These are phyloP conservation scores for Durotheca rogersii DNA, from an alignment of 495 filamentous ascomycete species.

Conservation along the genomic window DNA sequence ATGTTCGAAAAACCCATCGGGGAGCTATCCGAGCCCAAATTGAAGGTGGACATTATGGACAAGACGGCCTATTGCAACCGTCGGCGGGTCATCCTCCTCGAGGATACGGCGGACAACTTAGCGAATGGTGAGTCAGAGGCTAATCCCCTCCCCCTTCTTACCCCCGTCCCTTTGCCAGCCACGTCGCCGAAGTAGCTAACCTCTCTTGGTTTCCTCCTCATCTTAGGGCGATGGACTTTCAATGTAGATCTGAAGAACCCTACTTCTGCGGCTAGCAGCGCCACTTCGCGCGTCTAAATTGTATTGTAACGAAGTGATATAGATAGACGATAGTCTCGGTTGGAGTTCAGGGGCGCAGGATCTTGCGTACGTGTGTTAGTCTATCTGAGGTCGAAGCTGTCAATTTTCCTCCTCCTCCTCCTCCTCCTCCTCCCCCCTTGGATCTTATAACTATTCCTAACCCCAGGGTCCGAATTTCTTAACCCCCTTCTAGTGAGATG, in stretches of 20 bases:
- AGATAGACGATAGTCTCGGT: constrained; percentile 12
- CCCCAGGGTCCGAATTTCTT: no score
- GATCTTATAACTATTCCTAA: no score
- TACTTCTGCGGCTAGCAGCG: constrained; percentile 13
- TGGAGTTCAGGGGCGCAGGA: background rate
- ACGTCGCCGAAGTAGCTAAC: background rate
- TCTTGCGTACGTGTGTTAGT: background rate
- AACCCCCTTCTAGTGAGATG: no score
- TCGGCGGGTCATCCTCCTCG: constrained; percentile 81
- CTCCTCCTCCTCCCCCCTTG: no score
- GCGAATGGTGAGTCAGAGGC: constrained; percentile 68
- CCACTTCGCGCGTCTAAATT: constrained; percentile 19
- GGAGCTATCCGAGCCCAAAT: constrained; percentile 67
- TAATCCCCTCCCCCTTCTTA: background rate
- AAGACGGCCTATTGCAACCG: constrained; percentile 96
- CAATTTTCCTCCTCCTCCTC: no score
- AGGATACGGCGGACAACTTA: constrained; percentile 88
- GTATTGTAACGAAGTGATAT: constrained; percentile 20
- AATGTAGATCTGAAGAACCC: constrained; percentile 44
- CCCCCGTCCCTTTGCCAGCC: no score
- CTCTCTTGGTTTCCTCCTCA: constrained; percentile 1
- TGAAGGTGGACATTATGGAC: constrained; percentile 97
- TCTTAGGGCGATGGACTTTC: constrained; percentile 48
- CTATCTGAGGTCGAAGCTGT: no score
- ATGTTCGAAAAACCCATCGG: constrained; percentile 95